These are phyloP conservation scores for Teratosphaeria gauchensis DNA, from an alignment of 2,329 filamentous ascomycete genomes.

Conservation along the genomic window DNA sequence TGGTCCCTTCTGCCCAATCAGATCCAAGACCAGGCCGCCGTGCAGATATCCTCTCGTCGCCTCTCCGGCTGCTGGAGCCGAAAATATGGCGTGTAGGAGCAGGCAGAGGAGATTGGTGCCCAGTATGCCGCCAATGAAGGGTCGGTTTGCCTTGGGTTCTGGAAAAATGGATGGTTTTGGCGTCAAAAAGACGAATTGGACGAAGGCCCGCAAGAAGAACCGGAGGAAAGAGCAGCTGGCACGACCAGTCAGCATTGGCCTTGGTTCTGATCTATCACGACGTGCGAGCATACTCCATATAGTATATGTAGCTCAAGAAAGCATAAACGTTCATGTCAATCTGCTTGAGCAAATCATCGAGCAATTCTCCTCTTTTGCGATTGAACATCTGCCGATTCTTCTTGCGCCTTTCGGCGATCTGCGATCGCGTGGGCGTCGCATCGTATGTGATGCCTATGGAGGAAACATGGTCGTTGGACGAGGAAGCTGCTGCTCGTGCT, in stretches of 20 bases:
- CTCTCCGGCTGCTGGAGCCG: slow-evolving; percentile 36
- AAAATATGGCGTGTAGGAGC: slow-evolving; percentile 39
- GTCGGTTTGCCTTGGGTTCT: slow-evolving; percentile 39
- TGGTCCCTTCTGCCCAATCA: slow-evolving; percentile 52
- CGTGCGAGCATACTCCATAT: slow-evolving; percentile 47
- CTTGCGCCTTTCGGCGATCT: slow-evolving; percentile 17
- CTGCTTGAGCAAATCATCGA: slow-evolving; percentile 48
- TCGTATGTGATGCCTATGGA: slow-evolving; percentile 6
- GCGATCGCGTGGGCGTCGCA: slow-evolving; percentile 10
- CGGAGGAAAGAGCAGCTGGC: slow-evolving; percentile 48
- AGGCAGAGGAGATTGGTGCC: slow-evolving; percentile 47
- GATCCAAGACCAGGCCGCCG: slow-evolving; percentile 54
- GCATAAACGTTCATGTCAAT: slow-evolving; percentile 53
- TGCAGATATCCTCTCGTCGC: slow-evolving; percentile 47
- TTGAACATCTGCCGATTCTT: slow-evolving; percentile 27
- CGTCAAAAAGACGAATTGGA: slow-evolving; percentile 51
- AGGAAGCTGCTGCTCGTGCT: slow-evolving; percentile 13
- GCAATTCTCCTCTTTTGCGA: slow-evolving; percentile 35
- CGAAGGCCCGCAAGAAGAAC: slow-evolving; percentile 44
- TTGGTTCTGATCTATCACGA: neutral
- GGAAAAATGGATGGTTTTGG: slow-evolving; percentile 46
- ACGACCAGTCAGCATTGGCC: neutral
- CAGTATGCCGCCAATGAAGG: slow-evolving; percentile 46
- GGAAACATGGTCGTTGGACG: slow-evolving; percentile 3
- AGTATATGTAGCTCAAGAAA: slow-evolving; percentile 52